Percentiles rank a stretch among this genome's conserved stretches.
These are phyloP conservation scores for Isabelozyma rhagii DNA, from an alignment of 805 yeast genomes.

Conservation along the genomic window DNA sequence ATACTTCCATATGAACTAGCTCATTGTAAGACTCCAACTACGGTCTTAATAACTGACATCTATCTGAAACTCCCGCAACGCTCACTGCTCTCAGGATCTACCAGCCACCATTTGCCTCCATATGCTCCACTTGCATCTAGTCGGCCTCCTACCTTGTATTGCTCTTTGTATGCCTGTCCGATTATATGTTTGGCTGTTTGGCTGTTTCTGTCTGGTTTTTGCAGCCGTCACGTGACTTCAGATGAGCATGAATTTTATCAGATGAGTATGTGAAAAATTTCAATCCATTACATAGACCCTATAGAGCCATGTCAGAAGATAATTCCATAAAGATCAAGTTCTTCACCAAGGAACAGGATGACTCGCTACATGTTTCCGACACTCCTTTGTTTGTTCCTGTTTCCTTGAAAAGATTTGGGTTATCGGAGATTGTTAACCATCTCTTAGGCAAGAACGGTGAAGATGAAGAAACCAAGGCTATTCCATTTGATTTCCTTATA, in stretches of 20 bases:
- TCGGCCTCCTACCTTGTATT: not conserved
- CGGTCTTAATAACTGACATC: too few species aligned
- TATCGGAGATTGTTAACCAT: conserved; percentile 94
- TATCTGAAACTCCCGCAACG: too few species aligned
- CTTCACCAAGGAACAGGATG: conserved; percentile 82
- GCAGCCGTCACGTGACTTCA: not conserved
- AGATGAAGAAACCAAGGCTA: conserved; percentile 48
- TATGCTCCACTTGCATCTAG: not conserved
- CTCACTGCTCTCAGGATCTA: too few species aligned
- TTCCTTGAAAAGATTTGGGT: conserved; percentile 80
- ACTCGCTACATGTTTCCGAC: conserved; percentile 63
- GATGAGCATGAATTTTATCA: not conserved
- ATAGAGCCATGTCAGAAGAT: conserved; percentile 20
- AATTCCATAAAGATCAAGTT: conserved; percentile 72
- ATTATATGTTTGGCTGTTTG: too few species aligned
- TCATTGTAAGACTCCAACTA: too few species aligned
- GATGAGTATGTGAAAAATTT: not conserved
- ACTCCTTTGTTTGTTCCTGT: conserved; percentile 88
- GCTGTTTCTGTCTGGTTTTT: too few species aligned
- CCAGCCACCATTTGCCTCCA: too few species aligned
- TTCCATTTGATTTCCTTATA: conserved; percentile 90
- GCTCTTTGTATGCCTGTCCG: not conserved
- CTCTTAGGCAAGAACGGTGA: conserved; percentile 47
- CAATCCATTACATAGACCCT: not conserved
- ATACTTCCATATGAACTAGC: too few species aligned